These are phyloP conservation scores for Nicotiana attenuata DNA, from an alignment of 257 asterid species.

Conservation along the genomic window DNA sequence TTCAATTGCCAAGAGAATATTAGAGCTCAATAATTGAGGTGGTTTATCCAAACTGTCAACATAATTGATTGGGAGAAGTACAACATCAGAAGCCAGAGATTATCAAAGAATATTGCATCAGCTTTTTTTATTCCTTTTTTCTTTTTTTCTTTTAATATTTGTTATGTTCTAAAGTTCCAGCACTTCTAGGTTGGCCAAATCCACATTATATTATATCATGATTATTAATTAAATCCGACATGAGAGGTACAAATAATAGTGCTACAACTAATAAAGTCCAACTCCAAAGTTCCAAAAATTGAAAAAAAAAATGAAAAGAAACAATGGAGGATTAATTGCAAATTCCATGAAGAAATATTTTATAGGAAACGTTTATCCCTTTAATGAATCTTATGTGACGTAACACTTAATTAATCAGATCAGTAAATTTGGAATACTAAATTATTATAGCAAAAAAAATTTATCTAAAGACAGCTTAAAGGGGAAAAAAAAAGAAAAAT, in stretches of 20 bases:
- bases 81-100: slow-evolving; percentile 13
- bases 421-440: not conserved
- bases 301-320: not conserved
- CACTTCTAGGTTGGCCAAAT: not conserved
- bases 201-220: not conserved
- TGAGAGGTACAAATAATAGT: not conserved
- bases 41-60: slow-evolving; percentile 29
- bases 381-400: too few species aligned
- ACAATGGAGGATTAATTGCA: not conserved
- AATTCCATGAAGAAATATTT: not conserved
- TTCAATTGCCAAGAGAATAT: slow-evolving; percentile 20
- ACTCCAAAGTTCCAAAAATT: not conserved
- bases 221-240: not conserved
- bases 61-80: slow-evolving; percentile 20
- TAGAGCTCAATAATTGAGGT: slow-evolving; percentile 33
- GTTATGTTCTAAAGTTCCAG: not conserved
- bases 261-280: not conserved
- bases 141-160: not conserved
- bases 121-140: slow-evolving; percentile 11
- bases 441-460: not conserved
- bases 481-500: not conserved
- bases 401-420: not conserved
- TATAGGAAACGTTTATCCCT: not conserved
- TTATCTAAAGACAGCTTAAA: not conserved
- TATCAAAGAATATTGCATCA: slow-evolving; percentile 12